Conservation (phyloP, 2,329 filamentous ascomycete genomes). For the Podosphaera fusca region DNA sequence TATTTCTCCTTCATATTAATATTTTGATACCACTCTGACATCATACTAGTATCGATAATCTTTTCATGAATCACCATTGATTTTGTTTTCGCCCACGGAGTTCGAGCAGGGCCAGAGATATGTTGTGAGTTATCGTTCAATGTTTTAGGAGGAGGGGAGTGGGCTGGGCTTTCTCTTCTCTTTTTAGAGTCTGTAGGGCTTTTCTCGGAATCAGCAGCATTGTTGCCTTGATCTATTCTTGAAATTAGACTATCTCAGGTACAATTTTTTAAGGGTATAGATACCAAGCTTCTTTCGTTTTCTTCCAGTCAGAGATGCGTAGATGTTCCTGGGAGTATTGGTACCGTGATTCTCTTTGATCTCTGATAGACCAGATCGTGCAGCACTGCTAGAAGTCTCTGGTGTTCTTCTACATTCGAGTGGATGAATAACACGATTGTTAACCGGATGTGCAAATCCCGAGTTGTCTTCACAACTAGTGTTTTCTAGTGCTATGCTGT, state of each 20-base stretch:
- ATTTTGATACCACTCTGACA: neutral
- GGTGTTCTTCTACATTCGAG: neutral
- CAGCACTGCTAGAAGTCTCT: neutral
- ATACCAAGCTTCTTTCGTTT: neutral
- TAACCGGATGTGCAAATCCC: neutral
- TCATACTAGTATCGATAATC: neutral
- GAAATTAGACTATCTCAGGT: neutral
- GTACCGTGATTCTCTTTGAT: neutral
- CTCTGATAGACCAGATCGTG: neutral
- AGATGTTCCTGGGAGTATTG: neutral
- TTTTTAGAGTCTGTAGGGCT: neutral
- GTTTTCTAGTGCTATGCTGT: too few relatives aligned
- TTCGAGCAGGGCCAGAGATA: neutral
- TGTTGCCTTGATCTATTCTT: neutral
- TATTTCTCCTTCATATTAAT: neutral
- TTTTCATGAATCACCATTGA: neutral
- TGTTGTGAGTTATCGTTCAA: neutral
- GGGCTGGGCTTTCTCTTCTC: neutral
- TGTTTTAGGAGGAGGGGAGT: neutral
- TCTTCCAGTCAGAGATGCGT: neutral
- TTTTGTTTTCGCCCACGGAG: neutral
- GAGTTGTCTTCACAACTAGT: neutral
- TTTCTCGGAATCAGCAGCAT: neutral
- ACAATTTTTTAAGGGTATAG: neutral
- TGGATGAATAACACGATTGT: neutral